These are phyloP conservation scores for Stephania japonica DNA, from an alignment of 164 flowering plant genomes.

Conservation along the genomic window DNA sequence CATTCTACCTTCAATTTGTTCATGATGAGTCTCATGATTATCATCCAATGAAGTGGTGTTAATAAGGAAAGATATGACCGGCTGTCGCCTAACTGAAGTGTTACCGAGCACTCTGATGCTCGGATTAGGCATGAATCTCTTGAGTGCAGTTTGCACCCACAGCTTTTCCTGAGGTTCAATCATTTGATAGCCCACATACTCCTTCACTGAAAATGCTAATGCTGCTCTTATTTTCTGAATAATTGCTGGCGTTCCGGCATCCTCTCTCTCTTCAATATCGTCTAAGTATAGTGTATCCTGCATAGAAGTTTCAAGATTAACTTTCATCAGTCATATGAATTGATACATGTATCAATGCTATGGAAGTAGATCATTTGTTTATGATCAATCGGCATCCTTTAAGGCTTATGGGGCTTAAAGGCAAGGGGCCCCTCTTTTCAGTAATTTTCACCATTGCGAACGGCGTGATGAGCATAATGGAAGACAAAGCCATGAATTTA, in stretches of 20 bases:
- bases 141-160: conserved; percentile 39
- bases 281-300: conserved; percentile 66
- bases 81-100: conserved; percentile 40
- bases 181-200: conserved; percentile 54
- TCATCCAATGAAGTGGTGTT: conserved; percentile 25
- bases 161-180: conserved; percentile 38
- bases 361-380: too few relatives aligned
- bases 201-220: conserved; percentile 76
- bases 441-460: too few relatives aligned
- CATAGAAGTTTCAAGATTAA: background rate
- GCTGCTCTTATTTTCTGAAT: conserved; percentile 66
- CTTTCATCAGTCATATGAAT: too few relatives aligned
- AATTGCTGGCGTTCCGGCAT: conserved; percentile 74
- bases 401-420: too few relatives aligned
- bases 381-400: too few relatives aligned
- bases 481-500: background rate
- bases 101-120: conserved; percentile 59
- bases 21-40: background rate
- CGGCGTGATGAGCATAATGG: too few relatives aligned
- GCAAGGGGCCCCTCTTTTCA: too few relatives aligned
- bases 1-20: too few relatives aligned
- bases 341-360: too few relatives aligned
- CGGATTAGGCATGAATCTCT: conserved; percentile 48
- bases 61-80: conserved; percentile 69
- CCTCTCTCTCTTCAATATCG: conserved; percentile 75